Percentiles rank a stretch among this genome's conserved stretches.
These are phyloP conservation scores for Pseudogymnoascus sp. DNA, from an alignment of 2,329 filamentous ascomycete species.

Conservation along the genomic window DNA sequence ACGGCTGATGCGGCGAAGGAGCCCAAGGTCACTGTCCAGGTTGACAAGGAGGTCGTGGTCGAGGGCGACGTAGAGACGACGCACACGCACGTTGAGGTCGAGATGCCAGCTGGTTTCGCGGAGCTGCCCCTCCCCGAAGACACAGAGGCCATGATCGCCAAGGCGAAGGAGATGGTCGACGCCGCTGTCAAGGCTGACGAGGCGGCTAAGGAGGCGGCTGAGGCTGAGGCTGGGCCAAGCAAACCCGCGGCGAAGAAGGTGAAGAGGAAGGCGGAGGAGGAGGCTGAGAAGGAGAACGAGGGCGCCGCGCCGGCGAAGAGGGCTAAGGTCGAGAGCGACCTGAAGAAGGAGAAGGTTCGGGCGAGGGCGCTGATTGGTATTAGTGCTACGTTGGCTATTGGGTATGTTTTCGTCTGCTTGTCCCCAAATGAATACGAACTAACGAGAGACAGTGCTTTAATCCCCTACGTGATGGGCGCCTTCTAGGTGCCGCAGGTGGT, in stretches of 20 bases:
- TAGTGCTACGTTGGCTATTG: slow-evolving; percentile 77
- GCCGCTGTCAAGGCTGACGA: slow-evolving; percentile 50
- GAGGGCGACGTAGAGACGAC: slow-evolving; percentile 56
- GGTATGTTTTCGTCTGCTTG: slow-evolving; percentile 60
- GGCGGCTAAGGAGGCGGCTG: slow-evolving; percentile 30
- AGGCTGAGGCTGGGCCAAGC: slow-evolving; percentile 30
- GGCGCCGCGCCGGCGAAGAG: slow-evolving; percentile 57
- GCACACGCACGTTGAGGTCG: slow-evolving; percentile 65
- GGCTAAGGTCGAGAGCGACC: slow-evolving; percentile 68
- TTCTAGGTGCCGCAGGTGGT: slow-evolving; percentile 13
- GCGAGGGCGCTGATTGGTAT: slow-evolving; percentile 79
- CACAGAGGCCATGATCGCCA: slow-evolving; percentile 72
- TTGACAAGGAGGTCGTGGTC: slow-evolving; percentile 54
- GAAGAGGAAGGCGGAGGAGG: slow-evolving; percentile 69
- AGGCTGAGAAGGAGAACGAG: slow-evolving; percentile 36
- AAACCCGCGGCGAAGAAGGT: slow-evolving; percentile 38
- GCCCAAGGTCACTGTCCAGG: slow-evolving; percentile 57
- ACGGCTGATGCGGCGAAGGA: slow-evolving; percentile 27
- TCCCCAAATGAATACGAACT: slow-evolving; percentile 10
- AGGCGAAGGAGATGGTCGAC: slow-evolving; percentile 82
- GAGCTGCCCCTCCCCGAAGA: slow-evolving; percentile 69
- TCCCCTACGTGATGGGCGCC: slow-evolving; percentile 27
- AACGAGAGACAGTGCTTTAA: slow-evolving; percentile 24
- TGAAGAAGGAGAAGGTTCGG: slow-evolving; percentile 79
- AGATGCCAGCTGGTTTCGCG: slow-evolving; percentile 59